Conservation (phyloP, 1,284 basidiomycete species). For the Papiliotrema nemorosa region DNA sequence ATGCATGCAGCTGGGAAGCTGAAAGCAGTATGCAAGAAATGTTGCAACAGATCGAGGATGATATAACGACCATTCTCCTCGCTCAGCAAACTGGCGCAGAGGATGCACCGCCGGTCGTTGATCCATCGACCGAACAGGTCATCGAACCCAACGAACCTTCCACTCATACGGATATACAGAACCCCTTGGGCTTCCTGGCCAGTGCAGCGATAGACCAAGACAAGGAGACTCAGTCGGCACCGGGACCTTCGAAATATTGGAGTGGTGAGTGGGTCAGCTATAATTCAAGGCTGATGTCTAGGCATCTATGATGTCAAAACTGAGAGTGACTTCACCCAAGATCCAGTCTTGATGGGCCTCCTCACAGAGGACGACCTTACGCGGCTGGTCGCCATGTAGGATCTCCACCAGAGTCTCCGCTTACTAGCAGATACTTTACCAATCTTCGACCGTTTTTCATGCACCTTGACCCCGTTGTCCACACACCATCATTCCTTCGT, state of each 20-base stretch:
- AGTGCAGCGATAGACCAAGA: conserved; percentile 1
- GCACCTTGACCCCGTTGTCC: conserved; percentile 7
- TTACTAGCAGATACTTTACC: conserved; percentile 4
- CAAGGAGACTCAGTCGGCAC: neutral
- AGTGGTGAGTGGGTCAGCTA: neutral
- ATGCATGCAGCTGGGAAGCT: neutral
- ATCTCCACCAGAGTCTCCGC: conserved; percentile 9
- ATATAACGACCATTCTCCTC: neutral
- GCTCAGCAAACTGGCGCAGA: too few relatives aligned
- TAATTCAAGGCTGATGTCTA: neutral
- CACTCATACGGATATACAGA: conserved; percentile 1
- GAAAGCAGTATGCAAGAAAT: neutral
- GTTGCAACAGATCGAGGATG: neutral
- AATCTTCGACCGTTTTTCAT: conserved; percentile 4
- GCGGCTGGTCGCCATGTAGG: neutral
- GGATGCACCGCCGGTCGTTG: neutral
- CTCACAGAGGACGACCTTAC: conserved; percentile 3
- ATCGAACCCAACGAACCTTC: too few relatives aligned
- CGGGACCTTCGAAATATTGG: neutral
- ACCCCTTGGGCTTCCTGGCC: conserved; percentile 2
- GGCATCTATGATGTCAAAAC: conserved; percentile 2
- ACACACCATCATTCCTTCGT: conserved; percentile 8
- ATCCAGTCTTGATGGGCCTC: neutral
- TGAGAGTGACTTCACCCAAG: neutral
- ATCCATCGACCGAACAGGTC: neutral